Evolutionary conservation across 768 basidiomycete genomes (phyloP).

Genomic region (Austroboletus festivus): DNA sequence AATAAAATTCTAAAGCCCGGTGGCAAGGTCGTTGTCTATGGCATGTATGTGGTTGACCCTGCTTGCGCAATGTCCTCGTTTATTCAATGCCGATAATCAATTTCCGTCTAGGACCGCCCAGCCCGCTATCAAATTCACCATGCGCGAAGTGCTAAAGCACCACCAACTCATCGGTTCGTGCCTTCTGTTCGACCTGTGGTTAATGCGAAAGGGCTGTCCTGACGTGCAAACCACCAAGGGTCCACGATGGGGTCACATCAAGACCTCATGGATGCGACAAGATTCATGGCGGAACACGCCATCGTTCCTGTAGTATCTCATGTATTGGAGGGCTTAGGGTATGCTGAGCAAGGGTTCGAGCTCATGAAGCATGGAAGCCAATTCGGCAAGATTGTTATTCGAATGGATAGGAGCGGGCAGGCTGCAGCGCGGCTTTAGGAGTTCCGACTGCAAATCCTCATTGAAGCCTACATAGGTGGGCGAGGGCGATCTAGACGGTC

Average conservation of each 20-base stretch:
- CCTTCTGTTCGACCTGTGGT: neutral
- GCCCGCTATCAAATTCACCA: constrained; percentile 62
- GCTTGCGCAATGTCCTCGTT: neutral
- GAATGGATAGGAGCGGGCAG: constrained; percentile 32
- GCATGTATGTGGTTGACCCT: constrained; percentile 44
- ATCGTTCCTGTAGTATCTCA: constrained; percentile 71
- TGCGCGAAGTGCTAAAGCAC: constrained; percentile 75
- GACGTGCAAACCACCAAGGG: constrained; percentile 40
- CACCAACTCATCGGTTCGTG: constrained; percentile 66
- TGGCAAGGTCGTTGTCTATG: constrained; percentile 61
- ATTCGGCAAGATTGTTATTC: constrained; percentile 76
- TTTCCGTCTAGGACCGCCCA: constrained; percentile 52
- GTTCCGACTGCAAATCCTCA: neutral
- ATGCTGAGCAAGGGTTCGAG: constrained; percentile 68
- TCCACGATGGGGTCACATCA: constrained; percentile 82
- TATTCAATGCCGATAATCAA: constrained; percentile 3
- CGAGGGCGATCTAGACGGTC: too few species aligned
- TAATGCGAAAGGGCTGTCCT: constrained; percentile 4
- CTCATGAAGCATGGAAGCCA: constrained; percentile 60
- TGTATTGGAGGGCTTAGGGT: constrained; percentile 63
- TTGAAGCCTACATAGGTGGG: too few species aligned
- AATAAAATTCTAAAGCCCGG: constrained; percentile 52
- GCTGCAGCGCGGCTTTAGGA: constrained; percentile 25
- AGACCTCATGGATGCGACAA: constrained; percentile 70
- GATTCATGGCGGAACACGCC: constrained; percentile 61